Percentiles rank a stretch among this genome's conserved stretches.
These are phyloP conservation scores for Xylariaceae sp. DNA, from an alignment of 2,329 filamentous ascomycete genomes.

Conservation along the genomic window DNA sequence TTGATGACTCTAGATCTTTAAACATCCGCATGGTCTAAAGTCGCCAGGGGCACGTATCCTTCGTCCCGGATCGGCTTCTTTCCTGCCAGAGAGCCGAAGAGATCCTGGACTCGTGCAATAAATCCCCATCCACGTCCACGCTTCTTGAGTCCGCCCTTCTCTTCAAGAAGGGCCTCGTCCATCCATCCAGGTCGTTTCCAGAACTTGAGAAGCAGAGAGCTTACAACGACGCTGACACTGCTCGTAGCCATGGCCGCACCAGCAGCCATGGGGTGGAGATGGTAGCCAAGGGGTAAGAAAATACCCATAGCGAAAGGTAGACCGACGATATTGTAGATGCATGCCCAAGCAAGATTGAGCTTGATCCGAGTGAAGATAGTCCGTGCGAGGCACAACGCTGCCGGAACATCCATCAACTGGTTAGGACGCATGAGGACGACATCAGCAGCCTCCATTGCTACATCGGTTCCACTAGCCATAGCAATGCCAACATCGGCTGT, in stretches of 20 bases:
- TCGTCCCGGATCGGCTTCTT: conserved; percentile 39
- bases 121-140: conserved; percentile 42
- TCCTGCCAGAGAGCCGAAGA: conserved; percentile 34
- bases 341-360: conserved; percentile 87
- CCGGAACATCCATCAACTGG: conserved; percentile 88
- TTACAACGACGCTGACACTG: conserved; percentile 83
- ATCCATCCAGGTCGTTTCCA: conserved; percentile 87
- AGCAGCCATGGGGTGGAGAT: conserved; percentile 89
- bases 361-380: conserved; percentile 91
- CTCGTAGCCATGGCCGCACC: conserved; percentile 90
- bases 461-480: conserved; percentile 86
- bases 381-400: conserved; percentile 72
- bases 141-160: conserved; percentile 44
- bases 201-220: conserved; percentile 76
- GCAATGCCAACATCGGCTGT: conserved; percentile 92
- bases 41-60: conserved; percentile 56
- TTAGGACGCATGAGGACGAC: conserved; percentile 92
- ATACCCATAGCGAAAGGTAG: conserved; percentile 96
- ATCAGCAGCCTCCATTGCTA: conserved; percentile 95
- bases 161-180: conserved; percentile 62
- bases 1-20: conserved; percentile 10
- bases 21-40: conserved; percentile 39
- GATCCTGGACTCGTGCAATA: conserved; percentile 40
- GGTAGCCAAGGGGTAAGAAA: conserved; percentile 82
- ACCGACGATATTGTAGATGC: conserved; percentile 84